A percentile compares a stretch with the other conserved stretches of the same genome.
These are phyloP conservation scores for Comarum palustre DNA, from an alignment of 306 rosid genomes.

Conservation along the genomic window DNA sequence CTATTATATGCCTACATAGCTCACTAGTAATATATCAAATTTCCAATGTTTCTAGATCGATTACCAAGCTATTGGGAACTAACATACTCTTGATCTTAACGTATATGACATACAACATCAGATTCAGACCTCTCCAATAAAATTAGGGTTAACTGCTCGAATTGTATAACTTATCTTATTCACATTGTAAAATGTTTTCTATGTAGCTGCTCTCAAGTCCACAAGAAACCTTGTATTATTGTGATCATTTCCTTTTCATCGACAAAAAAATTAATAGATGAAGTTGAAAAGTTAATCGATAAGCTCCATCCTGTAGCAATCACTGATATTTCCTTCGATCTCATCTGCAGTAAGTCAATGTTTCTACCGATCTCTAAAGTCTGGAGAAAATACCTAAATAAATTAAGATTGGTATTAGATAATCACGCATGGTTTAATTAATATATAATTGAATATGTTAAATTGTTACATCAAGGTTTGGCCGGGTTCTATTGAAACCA, in stretches of 20 bases:
- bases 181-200: not conserved
- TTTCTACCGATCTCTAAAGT: not conserved
- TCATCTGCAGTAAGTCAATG: not conserved
- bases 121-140: not conserved
- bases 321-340: constrained; percentile 10
- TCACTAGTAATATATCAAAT: constrained; percentile 3
- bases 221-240: constrained; percentile 20
- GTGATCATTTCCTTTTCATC: not conserved
- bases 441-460: too few relatives aligned
- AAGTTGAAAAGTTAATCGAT: not conserved
- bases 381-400: too few relatives aligned
- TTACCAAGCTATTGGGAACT: constrained; percentile 13
- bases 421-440: too few relatives aligned
- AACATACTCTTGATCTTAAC: not conserved
- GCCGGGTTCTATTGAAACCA: too few relatives aligned
- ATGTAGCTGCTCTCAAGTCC: not conserved
- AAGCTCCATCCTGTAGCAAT: not conserved
- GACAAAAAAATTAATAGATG: not conserved
- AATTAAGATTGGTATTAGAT: too few relatives aligned
- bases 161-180: not conserved
- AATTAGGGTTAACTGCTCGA: not conserved
- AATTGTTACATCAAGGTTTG: too few relatives aligned
- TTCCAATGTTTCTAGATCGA: not conserved
- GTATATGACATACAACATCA: not conserved
- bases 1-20: too few relatives aligned